Evolutionary conservation across 2,329 filamentous ascomycete genomes (phyloP), one percentile per base, ranked within the genome.

Genomic region (Torrubiellomyces zombiae): DNA sequence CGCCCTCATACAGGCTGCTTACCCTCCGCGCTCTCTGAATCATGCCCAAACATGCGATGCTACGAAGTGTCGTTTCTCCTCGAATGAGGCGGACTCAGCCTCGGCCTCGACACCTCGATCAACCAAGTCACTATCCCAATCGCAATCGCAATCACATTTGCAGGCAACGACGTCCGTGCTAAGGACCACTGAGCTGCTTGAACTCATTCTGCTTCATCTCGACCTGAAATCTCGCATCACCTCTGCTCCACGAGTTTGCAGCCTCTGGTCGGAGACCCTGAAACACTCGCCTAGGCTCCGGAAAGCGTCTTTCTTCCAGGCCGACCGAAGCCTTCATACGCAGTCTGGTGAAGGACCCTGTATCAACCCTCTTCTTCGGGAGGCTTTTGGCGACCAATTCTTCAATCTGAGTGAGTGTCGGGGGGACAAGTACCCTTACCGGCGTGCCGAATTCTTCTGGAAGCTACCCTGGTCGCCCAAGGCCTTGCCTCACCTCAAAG

Each of bases 311-410:
- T 24, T 24, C 22, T 24, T 24, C 22, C 14, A 24, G 22, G 22
- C 22, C 15, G 22, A 24, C 22, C 22, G 14, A 16, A 24, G 22
- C 22, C 22, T 24, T 18, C 4, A 24, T 11, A 18, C 22, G 22
- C 11, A 24, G 22, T 12, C 15, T 17, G 22, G 22, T 24, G 22
- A 24, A 17, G 15, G 15, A 24, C 22, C 22, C 14, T 24, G 14
- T 17, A 18, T 34, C 17, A 38, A 38, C 18, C 25, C 35, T 12
- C 21, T 38, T 10, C 24, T 38, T 13, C 26, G 28, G 12, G 33
- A 38, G 18, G 32, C 26, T 17, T 36, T 38, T 29, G 35, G 36
- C 6, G 24, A 31, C 8, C 28, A 28, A 17, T 38, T 38, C 21
- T 38, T 38, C 16, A 33, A 33, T 11, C 9, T 31, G 22, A 24